A percentile compares a stretch with the other conserved stretches of the same genome.
Conservation (phyloP, 495 filamentous ascomycete genomes). For the Hypoxylon rickii region DNA sequence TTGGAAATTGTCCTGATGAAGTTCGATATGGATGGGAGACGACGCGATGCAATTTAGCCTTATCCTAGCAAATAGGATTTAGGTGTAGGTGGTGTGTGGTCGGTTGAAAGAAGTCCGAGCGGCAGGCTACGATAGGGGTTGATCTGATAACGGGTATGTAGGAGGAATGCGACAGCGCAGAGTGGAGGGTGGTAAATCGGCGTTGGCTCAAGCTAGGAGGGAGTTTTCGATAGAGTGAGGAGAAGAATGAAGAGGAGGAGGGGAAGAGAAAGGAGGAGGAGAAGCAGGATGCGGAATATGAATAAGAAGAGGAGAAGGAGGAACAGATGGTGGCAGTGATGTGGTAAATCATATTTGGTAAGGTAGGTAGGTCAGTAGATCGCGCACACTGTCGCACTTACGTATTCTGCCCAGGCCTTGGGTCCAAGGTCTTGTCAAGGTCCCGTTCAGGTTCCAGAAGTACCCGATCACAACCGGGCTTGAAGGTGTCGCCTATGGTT, state of each 20-base stretch:
- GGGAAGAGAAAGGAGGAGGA: conserved; percentile 10
- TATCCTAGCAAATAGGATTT: conserved; percentile 34
- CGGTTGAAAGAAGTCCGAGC: conserved; percentile 28
- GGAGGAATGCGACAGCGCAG: conserved; percentile 11
- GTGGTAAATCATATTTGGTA: conserved; percentile 21
- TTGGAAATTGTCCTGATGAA: conserved; percentile 2
- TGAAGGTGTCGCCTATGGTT: too few species aligned
- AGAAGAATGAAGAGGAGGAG: conserved; percentile 24
- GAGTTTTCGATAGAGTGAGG: conserved; percentile 10
- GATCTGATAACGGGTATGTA: conserved; percentile 16
- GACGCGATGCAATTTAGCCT: conserved; percentile 31
- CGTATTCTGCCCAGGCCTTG: conserved; percentile 3
- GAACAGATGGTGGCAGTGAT: conserved; percentile 24
- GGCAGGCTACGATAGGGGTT: conserved; percentile 1
- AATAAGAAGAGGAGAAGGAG: conserved; percentile 14
- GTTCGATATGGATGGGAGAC: conserved; percentile 15
- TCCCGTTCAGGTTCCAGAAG: too few species aligned
- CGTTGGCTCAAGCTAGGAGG: conserved; percentile 15
- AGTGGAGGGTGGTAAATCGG: conserved; percentile 7
- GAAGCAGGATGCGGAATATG: conserved; percentile 2
- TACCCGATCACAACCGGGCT: too few species aligned
- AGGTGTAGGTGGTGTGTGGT: conserved; percentile 14
- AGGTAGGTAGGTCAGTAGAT: conserved; percentile 6
- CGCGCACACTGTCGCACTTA: conserved; percentile 29
- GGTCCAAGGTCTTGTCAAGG: too few species aligned